phyloP scores from a whole-genome alignment of 208 protist genomes.

The Crithidia thermophila region DNA sequence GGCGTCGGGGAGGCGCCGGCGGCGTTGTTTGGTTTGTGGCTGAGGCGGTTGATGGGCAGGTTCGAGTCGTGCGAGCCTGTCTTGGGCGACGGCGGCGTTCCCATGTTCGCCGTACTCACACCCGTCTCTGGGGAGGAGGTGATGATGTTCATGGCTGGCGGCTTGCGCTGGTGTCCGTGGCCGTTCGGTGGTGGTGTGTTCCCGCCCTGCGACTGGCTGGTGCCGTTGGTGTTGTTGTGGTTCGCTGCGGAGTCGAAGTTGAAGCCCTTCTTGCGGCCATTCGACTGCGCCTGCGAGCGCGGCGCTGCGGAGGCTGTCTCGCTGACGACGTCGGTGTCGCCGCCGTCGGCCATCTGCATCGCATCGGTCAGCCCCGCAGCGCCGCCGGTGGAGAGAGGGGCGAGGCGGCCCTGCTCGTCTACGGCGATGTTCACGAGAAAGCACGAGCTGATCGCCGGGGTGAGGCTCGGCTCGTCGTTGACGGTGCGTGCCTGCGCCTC shows the following conservation, averaged over 20 bases:
- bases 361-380: constrained; percentile 3
- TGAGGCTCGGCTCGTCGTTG: constrained; percentile 23
- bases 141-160: neutral
- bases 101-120: neutral
- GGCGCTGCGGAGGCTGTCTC: neutral
- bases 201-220: neutral
- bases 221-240: neutral
- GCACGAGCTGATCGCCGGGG: constrained; percentile 28
- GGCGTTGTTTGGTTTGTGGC: neutral
- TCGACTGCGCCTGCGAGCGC: neutral
- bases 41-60: neutral
- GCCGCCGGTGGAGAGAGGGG: constrained; percentile 9
- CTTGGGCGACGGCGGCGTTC: neutral
- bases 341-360: neutral
- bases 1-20: neutral
- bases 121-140: neutral
- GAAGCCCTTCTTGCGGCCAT: constrained; percentile 6
- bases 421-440: constrained; percentile 32
- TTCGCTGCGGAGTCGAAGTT: constrained; percentile 6
- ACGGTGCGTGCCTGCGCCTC: constrained; percentile 26
- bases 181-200: neutral
- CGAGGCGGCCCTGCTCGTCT: constrained; percentile 27
- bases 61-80: neutral
- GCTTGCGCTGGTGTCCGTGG: neutral
- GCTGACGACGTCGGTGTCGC: neutral